Conservation (phyloP, 441 rosid species). For the Eruca vesicaria region DNA sequence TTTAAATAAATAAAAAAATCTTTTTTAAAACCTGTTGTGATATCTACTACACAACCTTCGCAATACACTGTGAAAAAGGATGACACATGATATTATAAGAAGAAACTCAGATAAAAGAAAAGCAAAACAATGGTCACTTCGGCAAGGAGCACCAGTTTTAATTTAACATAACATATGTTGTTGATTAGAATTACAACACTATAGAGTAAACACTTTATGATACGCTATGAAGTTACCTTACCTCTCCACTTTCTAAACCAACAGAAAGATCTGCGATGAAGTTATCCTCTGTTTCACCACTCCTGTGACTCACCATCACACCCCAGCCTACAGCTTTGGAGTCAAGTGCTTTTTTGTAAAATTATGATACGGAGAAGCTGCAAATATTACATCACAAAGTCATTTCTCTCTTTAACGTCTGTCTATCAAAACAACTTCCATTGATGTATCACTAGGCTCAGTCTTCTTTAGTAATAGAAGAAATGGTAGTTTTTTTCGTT, state of each 20-base stretch:
- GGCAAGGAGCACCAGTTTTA: conserved; percentile 97
- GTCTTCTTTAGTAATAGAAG: conserved; percentile 67
- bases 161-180: conserved; percentile 46
- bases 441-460: conserved; percentile 69
- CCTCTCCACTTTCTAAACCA: conserved; percentile 97
- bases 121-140: no score
- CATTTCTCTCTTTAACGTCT: conserved; percentile 69
- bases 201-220: no score
- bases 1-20: no score
- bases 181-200: background rate
- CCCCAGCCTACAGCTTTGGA: conserved; percentile 99
- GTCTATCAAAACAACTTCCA: conserved; percentile 92
- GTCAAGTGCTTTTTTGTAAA: conserved; percentile 86
- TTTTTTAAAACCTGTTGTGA: no score
- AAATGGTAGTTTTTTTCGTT: conserved; percentile 67
- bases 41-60: no score
- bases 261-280: conserved; percentile 93
- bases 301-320: conserved; percentile 94
- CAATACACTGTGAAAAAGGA: no score
- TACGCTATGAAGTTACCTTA: conserved; percentile 34
- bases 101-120: no score
- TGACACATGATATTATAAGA: no score
- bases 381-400: no score
- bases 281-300: conserved; percentile 98
- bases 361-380: no score